phyloP scores from a whole-genome alignment of 129 eudicot species.

The Helichrysum umbraculigerum region DNA sequence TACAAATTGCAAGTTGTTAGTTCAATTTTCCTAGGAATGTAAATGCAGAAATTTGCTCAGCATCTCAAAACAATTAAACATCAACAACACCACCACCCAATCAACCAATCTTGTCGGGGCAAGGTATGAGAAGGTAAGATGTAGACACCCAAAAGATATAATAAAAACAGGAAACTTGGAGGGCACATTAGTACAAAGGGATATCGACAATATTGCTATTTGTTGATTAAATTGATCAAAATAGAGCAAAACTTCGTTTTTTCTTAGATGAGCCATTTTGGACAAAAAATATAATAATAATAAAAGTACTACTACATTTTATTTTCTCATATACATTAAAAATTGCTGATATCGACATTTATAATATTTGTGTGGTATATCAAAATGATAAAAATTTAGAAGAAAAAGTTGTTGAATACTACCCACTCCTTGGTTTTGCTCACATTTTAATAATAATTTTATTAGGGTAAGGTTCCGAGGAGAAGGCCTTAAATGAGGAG shows the following conservation, averaged over 20 bases:
- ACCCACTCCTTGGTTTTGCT: conserved; percentile 24
- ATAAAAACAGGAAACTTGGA: background rate
- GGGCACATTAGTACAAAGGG: background rate
- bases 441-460: conserved; percentile 16
- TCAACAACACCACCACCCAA: no score
- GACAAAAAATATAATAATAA: background rate
- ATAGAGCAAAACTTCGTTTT: background rate
- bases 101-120: no score
- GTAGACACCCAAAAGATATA: background rate
- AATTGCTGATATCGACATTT: background rate
- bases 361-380: background rate
- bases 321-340: background rate
- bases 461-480: no score
- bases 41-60: background rate
- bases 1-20: background rate
- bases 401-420: conserved; percentile 24
- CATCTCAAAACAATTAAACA: background rate
- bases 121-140: no score
- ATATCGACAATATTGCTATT: background rate
- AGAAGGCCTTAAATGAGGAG: no score
- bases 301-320: background rate
- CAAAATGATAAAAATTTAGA: conserved; percentile 2
- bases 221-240: background rate
- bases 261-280: background rate
- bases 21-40: background rate